Base-by-base conservation (phyloP, 1,139 yeast species). In the Protomyces pachydermus region DNA sequence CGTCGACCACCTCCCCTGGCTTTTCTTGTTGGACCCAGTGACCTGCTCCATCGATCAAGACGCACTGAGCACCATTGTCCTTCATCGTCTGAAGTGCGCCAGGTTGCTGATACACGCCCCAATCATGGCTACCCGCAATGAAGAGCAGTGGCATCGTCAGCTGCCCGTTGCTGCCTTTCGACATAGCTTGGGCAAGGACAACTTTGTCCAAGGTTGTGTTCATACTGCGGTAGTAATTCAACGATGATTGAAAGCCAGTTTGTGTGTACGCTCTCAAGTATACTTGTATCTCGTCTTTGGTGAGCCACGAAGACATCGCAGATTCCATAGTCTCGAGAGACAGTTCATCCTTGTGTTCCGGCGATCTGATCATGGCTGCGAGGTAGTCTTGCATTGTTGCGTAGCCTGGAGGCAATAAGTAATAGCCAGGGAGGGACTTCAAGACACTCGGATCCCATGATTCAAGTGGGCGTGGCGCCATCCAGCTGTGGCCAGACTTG, bases 1-100 rank as follows among this genome's bases (percentile, higher is more conserved):
- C 62, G 12, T 38, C 45, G 3, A 32, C 56, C 4, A 50, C 46
- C 42, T 58, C 35, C 16, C 39, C 45, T 18, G 62, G 62, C 35
- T 52, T 55, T 52, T 58, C 62, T 42, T 58, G 62, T 35, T 58
- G 62, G 4, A 58, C 52, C 62, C 62, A 58, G 53, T 58, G 62
- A 2, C 62, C 62, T 1, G 62, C 62, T 2, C 48, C 56, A 5
- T 46, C 56, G 28, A 58, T 58, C 20, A 58, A 42, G 18, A 51
- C 46, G 5, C 42, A 48, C 23, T 38, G 42, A 14, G 25, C 42
- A 14, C 56, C 38, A 10, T 18, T 20, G 5, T n/a, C 25, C n/a
- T 52, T 52, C 62, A 58, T 58, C 45, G 42, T 16, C 35, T 58
- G 45, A 42, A 58, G 39, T 2, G 56, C 62, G 10, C 62, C 62